Evolutionary conservation across 2,329 filamentous ascomycete species (phyloP).

Genomic region (Macroventuria anomochaeta): DNA sequence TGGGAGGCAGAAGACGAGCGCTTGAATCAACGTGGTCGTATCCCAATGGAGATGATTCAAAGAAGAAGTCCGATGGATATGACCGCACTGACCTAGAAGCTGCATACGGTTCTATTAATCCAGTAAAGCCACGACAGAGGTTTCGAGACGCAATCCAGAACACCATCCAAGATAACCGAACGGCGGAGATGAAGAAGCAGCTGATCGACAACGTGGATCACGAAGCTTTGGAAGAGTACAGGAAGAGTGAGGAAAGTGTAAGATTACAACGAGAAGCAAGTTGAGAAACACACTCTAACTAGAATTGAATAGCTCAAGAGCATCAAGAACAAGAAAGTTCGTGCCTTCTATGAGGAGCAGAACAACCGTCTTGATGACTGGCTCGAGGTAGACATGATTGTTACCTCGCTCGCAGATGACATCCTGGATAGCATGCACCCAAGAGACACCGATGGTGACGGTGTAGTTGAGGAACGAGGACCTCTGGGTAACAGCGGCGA

Average conservation of each 20-base stretch:
- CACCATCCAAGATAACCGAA: conserved; percentile 54
- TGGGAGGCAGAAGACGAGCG: conserved; percentile 9
- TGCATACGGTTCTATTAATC: conserved; percentile 33
- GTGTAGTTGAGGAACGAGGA: conserved; percentile 60
- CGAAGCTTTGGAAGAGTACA: conserved; percentile 56
- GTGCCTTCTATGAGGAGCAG: conserved; percentile 61
- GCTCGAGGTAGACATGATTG: conserved; percentile 65
- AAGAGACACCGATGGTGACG: conserved; percentile 62
- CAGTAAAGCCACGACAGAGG: conserved; percentile 24
- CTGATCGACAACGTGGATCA: conserved; percentile 57
- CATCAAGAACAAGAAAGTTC: conserved; percentile 60
- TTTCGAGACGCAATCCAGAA: conserved; percentile 59
- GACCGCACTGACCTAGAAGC: conserved; percentile 35
- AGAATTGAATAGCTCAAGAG: conserved; percentile 52
- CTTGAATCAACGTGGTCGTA: conserved; percentile 8
- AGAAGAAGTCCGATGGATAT: conserved; percentile 3
- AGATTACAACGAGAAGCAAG: not conserved
- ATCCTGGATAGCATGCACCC: conserved; percentile 67
- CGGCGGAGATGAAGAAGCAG: conserved; percentile 57
- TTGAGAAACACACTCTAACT: not conserved
- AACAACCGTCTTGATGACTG: conserved; percentile 63
- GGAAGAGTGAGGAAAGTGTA: conserved; percentile 59
- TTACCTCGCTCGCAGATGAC: conserved; percentile 63
- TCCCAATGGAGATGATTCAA: not conserved
- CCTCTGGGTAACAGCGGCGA: conserved; percentile 58